Evolutionary conservation across 768 basidiomycete species (phyloP).

Genomic region (Termitomyces sp.): DNA sequence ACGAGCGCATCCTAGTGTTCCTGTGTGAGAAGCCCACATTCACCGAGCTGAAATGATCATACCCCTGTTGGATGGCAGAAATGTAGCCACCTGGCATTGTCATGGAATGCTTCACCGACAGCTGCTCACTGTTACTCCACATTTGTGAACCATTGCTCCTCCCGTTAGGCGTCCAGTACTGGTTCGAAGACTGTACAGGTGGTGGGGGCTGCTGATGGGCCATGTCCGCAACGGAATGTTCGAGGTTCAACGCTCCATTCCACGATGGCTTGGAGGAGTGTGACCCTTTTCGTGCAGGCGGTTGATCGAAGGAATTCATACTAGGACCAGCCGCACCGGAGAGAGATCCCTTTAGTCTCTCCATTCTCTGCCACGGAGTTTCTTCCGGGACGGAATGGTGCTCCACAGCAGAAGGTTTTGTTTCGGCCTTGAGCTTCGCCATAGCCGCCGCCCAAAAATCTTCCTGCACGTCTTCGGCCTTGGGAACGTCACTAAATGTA

Average conservation of each 20-base stretch:
- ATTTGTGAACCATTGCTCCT: conserved; percentile 2
- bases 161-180: conserved; percentile 14
- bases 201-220: conserved; percentile 1
- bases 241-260: conserved; percentile 1
- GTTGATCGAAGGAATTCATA: conserved; percentile 5
- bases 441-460: conserved; percentile 1
- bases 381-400: conserved; percentile 7
- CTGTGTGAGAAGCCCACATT: neutral
- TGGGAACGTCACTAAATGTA: neutral
- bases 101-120: neutral
- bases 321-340: neutral
- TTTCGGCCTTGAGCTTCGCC: neutral
- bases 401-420: neutral
- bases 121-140: conserved; percentile 8
- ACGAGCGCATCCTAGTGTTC: conserved; percentile 1
- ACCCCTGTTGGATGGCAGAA: neutral
- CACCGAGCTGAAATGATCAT: neutral
- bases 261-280: conserved; percentile 8
- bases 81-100: conserved; percentile 7
- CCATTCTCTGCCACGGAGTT: conserved; percentile 12
- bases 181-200: neutral
- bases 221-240: conserved; percentile 1
- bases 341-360: conserved; percentile 4
- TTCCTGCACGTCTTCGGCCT: neutral
- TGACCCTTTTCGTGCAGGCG: neutral